These are phyloP conservation scores for Hermanozyma aechmeae DNA, from an alignment of 805 yeast genomes.

Conservation along the genomic window DNA sequence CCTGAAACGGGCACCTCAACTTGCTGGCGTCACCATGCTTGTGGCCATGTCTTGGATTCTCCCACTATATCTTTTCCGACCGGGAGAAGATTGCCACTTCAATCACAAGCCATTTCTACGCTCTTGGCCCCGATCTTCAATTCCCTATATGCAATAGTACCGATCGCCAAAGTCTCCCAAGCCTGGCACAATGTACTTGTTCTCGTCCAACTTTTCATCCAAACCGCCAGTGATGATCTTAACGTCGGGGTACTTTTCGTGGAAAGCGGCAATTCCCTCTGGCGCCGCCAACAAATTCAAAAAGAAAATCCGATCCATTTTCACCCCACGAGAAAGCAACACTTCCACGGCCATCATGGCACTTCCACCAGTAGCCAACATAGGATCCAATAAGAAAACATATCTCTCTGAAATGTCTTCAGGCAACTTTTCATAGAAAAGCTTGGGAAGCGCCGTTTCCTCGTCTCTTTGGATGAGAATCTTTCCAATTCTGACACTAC, in stretches of 20 bases:
- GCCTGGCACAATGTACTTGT: slow-evolving; percentile 86
- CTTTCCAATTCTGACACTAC: slow-evolving; percentile 94
- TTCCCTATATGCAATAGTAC: slow-evolving; percentile 84
- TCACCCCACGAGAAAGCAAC: slow-evolving; percentile 76
- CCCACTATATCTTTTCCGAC: too few relatives aligned
- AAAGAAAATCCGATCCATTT: slow-evolving; percentile 78
- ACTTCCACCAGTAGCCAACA: slow-evolving; percentile 98
- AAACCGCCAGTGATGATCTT: slow-evolving; percentile 90
- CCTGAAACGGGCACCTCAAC: too few relatives aligned
- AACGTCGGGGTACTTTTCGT: slow-evolving; percentile 70
- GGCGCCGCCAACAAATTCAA: slow-evolving; percentile 90
- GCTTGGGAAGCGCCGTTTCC: slow-evolving; percentile 88
- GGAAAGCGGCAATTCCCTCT: slow-evolving; percentile 80
- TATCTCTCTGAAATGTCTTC: slow-evolving; percentile 82
- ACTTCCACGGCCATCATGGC: slow-evolving; percentile 97
- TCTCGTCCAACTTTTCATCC: slow-evolving; percentile 78
- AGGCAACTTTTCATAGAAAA: slow-evolving; percentile 91
- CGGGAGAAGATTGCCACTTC: too few relatives aligned
- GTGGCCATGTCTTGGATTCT: too few relatives aligned
- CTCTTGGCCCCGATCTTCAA: too few relatives aligned
- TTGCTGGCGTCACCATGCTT: too few relatives aligned
- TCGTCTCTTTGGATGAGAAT: slow-evolving; percentile 96
- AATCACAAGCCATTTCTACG: too few relatives aligned
- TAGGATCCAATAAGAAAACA: slow-evolving; percentile 89
- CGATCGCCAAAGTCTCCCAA: slow-evolving; percentile 98